A percentile compares a stretch with the other conserved stretches of the same genome.
phyloP scores from a whole-genome alignment of 768 basidiomycete species.

The Xerocomus potaroensis region DNA sequence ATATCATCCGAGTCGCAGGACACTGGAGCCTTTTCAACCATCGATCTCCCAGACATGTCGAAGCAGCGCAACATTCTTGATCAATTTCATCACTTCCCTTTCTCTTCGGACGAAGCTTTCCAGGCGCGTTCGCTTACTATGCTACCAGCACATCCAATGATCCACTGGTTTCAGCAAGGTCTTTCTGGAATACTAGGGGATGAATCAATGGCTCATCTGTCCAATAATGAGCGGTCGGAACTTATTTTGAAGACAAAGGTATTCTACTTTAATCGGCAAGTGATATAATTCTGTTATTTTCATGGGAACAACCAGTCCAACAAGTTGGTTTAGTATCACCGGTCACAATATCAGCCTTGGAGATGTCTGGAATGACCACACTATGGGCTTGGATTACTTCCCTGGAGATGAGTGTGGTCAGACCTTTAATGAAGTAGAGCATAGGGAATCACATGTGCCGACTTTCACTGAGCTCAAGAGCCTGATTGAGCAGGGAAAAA shows the following conservation, averaged over 20 bases:
- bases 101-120: slow-evolving; percentile 53
- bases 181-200: slow-evolving; percentile 51
- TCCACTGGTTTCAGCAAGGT: slow-evolving; percentile 50
- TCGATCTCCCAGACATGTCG: slow-evolving; percentile 13
- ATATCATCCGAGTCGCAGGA: slow-evolving; percentile 19
- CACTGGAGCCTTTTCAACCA: slow-evolving; percentile 5
- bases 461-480: slow-evolving; percentile 66
- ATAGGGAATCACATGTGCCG: slow-evolving; percentile 42
- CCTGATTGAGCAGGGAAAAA: slow-evolving; percentile 66
- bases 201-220: slow-evolving; percentile 32
- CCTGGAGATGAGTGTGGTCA: slow-evolving; percentile 19
- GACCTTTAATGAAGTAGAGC: slow-evolving; percentile 3
- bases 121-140: slow-evolving; percentile 42
- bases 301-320: slow-evolving; percentile 24
- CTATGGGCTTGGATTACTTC: slow-evolving; percentile 11
- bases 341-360: slow-evolving; percentile 28
- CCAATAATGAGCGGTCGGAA: slow-evolving; percentile 41
- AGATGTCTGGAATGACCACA: slow-evolving; percentile 16
- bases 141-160: not conserved
- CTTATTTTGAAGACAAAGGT: slow-evolving; percentile 51
- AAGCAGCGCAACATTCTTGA: slow-evolving; percentile 18
- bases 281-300: slow-evolving; percentile 11
- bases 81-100: slow-evolving; percentile 45
- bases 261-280: slow-evolving; percentile 77
- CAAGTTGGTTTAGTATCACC: slow-evolving; percentile 25